phyloP scores from a whole-genome alignment of 176 grass and related monocot genomes.

The Ensete ventricosum region DNA sequence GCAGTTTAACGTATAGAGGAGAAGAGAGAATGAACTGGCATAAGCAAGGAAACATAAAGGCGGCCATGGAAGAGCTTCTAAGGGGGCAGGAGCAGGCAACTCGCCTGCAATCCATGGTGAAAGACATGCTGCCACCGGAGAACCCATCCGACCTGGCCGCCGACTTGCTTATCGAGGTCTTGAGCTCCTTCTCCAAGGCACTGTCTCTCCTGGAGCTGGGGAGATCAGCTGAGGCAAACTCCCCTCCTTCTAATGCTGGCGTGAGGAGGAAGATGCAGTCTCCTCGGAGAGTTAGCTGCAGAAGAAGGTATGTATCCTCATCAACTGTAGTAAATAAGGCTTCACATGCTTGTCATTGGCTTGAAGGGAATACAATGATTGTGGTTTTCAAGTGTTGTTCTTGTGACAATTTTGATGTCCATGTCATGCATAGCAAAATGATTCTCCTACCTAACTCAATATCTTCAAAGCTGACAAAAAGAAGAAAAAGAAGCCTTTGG shows the following conservation, averaged over 20 bases:
- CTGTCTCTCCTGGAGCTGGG: background rate
- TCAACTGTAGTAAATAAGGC: no score
- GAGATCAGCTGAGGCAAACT: background rate
- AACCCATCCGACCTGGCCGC: background rate
- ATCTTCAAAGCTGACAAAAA: no score
- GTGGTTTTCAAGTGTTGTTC: no score
- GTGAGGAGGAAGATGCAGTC: background rate
- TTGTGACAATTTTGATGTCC: no score
- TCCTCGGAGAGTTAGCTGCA: background rate
- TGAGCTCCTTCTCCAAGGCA: background rate
- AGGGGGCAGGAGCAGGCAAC: background rate
- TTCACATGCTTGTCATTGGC: no score
- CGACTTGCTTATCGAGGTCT: background rate
- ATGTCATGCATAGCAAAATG: no score
- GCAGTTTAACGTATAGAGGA: no score
- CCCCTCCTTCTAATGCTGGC: background rate
- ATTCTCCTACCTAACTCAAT: no score
- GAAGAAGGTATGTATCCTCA: background rate
- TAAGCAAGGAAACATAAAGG: background rate
- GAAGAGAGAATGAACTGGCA: no score
- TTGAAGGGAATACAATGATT: no score
- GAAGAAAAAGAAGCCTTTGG: no score
- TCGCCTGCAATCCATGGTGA: background rate
- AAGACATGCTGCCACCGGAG: background rate
- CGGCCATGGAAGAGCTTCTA: background rate